Evolutionary conservation across 352 stramenopile genomes (phyloP).

Genomic region (Aphanomyces invadans): DNA sequence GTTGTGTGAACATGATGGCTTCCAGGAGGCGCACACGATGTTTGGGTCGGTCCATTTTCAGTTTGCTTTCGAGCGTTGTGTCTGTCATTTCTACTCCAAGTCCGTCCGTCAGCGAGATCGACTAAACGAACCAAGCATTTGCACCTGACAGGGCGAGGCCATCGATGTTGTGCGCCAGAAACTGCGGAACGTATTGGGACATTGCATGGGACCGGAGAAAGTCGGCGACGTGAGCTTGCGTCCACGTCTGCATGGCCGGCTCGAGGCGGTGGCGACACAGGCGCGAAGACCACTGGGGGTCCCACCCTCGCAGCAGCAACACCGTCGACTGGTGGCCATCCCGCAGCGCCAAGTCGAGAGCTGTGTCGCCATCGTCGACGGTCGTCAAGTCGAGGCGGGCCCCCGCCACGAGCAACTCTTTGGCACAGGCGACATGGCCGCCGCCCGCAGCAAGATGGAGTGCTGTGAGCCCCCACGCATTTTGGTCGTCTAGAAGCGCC

Average conservation of each 20-base stretch:
- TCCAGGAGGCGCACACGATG: slow-evolving; percentile 18
- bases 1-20: slow-evolving; percentile 9
- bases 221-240: slow-evolving; percentile 8
- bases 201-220: slow-evolving; percentile 7
- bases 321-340: slow-evolving; percentile 5
- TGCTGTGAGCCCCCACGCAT: slow-evolving; percentile 11
- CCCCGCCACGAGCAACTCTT: slow-evolving; percentile 18
- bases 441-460: slow-evolving; percentile 13
- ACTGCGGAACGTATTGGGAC: slow-evolving; percentile 7
- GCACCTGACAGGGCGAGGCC: slow-evolving; percentile 7
- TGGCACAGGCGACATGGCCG: slow-evolving; percentile 10
- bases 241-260: slow-evolving; percentile 9
- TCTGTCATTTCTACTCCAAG: slow-evolving; percentile 14
- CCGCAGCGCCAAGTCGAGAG: slow-evolving; percentile 15
- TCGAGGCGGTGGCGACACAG: not conserved
- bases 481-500: slow-evolving; percentile 12
- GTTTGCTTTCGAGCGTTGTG: not conserved
- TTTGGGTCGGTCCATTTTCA: slow-evolving; percentile 1
- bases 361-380: not conserved
- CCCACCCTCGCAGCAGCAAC: slow-evolving; percentile 10
- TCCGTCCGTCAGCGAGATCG: not conserved
- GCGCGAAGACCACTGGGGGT: slow-evolving; percentile 9
- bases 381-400: slow-evolving; percentile 12
- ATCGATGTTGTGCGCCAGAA: not conserved
- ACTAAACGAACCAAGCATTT: not conserved